Evolutionary conservation across 768 basidiomycete genomes (phyloP), one percentile per base, ranked within the genome.

Genomic region (Mycena haematopus): DNA sequence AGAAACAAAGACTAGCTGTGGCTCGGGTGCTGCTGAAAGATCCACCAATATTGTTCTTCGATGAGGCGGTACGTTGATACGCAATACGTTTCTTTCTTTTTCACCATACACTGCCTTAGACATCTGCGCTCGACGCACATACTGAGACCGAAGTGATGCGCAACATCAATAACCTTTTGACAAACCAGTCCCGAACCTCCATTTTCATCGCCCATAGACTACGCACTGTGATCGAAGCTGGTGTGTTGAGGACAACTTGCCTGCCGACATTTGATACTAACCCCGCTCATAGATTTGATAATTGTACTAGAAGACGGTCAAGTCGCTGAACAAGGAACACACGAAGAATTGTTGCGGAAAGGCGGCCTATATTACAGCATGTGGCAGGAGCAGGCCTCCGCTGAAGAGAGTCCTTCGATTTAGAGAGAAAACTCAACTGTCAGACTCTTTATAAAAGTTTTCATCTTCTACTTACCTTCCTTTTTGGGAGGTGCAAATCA

Each of bases 161-260:
- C 70, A 97, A 96, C 71, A 92, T 99, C 76, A 91, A 99, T 69
- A 79, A 76, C 21, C 88, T 86, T 0, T 78, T 99, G 35, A 77
- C 91, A 35, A 87, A 90, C 65, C 89, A 90, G 67, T 80, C 85
- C 5, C 85, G 95, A 47, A 99, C 97, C 29, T 95, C 93, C 64
- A 92, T 99, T 64, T 99, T 99, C 72, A 96, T 99, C 62, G 97
- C 97, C 0, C 97, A 99, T 75, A 83, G 93, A 54, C 76, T 99
- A 46, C 86, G 93, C 44, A 96, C 95, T 0, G 86, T 97, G 21
- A 87, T 95, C 25, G 95, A 96, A 74, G 86, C 95, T n/a, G 93
- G 92, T 88, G 67, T 63, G 82, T 78, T 15, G 13, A 10, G 55
- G 52, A 6, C n/a, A 15, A 21, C 14, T 57, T 27, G 44, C 42